Conservation (phyloP, 164 flowering plant species). For the Liquidambar formosana region DNA sequence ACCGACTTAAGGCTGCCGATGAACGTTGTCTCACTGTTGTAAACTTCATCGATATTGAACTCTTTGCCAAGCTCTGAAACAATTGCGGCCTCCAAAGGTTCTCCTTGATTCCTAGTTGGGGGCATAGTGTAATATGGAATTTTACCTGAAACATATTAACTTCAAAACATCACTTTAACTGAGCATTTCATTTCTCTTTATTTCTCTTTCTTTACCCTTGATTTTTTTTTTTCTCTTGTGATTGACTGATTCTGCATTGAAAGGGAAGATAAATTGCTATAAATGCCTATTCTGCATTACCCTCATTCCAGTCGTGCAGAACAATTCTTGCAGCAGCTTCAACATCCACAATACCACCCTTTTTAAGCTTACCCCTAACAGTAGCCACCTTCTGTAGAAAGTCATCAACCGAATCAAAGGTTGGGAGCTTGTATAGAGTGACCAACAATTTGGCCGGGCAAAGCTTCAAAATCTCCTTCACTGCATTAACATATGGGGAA, state of each 20-base stretch:
- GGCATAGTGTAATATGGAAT: slow-evolving; percentile 92
- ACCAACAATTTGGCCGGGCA: slow-evolving; percentile 72
- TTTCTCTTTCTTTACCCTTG: not conserved
- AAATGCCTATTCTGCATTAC: slow-evolving; percentile 34
- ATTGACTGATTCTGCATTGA: not conserved
- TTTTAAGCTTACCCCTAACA: slow-evolving; percentile 91
- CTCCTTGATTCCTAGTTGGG: slow-evolving; percentile 68
- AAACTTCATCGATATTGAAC: slow-evolving; percentile 81
- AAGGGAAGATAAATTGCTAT: not conserved
- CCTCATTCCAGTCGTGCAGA: slow-evolving; percentile 97
- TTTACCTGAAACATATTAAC: slow-evolving; percentile 63
- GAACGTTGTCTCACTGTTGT: slow-evolving; percentile 74
- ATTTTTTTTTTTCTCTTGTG: not conserved
- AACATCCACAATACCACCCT: slow-evolving; percentile 82
- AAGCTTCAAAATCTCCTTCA: slow-evolving; percentile 83
- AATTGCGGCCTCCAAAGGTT: slow-evolving; percentile 59
- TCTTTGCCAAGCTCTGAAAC: slow-evolving; percentile 83
- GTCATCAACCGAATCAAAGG: slow-evolving; percentile 81
- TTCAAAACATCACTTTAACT: not conserved
- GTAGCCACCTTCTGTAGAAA: slow-evolving; percentile 86
- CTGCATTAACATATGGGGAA: slow-evolving; percentile 37
- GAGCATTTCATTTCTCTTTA: not conserved
- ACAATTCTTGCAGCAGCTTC: slow-evolving; percentile 90
- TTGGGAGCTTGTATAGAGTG: slow-evolving; percentile 71
- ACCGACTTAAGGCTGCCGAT: slow-evolving; percentile 82